Conservation (phyloP, 768 basidiomycete species). For the Exsudoporus frostii region DNA sequence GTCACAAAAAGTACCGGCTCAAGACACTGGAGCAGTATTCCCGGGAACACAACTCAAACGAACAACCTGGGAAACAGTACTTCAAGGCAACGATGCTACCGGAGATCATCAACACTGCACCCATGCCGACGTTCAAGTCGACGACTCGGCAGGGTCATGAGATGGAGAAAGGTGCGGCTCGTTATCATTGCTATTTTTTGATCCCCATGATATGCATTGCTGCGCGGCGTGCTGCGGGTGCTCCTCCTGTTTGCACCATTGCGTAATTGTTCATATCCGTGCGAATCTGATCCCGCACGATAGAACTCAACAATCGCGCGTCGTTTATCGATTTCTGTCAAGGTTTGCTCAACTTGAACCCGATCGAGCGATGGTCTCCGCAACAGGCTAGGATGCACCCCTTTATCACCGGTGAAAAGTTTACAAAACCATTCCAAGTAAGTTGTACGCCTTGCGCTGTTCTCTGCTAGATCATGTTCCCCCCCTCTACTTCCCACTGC, state of each 20-base stretch:
- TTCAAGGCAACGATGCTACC: conserved; percentile 92
- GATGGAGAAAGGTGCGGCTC: conserved; percentile 77
- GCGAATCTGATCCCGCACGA: conserved; percentile 15
- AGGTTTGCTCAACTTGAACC: conserved; percentile 91
- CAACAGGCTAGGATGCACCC: conserved; percentile 95
- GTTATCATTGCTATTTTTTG: neutral
- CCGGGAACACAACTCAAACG: conserved; percentile 89
- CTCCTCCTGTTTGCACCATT: neutral
- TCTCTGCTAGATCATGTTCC: neutral
- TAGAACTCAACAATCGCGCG: conserved; percentile 90
- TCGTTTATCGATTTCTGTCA: conserved; percentile 98
- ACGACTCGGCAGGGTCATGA: conserved; percentile 70
- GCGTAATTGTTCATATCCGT: conserved; percentile 9
- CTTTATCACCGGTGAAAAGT: conserved; percentile 98
- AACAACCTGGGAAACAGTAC: conserved; percentile 98
- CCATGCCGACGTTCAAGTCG: conserved; percentile 84
- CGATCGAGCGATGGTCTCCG: conserved; percentile 94
- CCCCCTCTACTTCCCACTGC: neutral
- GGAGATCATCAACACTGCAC: conserved; percentile 94
- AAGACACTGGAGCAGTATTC: conserved; percentile 96
- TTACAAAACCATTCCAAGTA: conserved; percentile 80
- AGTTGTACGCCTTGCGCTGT: conserved; percentile 23
- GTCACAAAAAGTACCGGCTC: conserved; percentile 80
- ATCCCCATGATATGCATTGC: neutral
- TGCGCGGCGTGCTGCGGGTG: neutral